Base-by-base conservation (phyloP, 768 basidiomycete species). In the Hypsizygus marmoreus region DNA sequence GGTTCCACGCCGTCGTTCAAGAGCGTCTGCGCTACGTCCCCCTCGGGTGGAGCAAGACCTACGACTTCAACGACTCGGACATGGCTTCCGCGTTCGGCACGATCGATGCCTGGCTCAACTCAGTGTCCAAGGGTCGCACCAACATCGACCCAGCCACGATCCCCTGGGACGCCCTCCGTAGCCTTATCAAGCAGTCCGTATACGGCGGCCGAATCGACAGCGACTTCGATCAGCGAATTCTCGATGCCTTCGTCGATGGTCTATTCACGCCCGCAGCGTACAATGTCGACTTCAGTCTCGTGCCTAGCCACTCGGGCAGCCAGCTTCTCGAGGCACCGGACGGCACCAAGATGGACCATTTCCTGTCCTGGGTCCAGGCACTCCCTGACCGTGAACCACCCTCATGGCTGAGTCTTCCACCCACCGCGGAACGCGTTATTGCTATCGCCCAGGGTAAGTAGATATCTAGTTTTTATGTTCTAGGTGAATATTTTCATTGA, bases 21-120 rank as follows among this genome's bases (percentile, higher is more conserved):
- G 97, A 98, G 66, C 91, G 97, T 50, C 75, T 98, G 10, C 90
- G 95, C 31, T 99, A 97, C 64, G 90, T 86, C 7, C 97, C 97
- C 5, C 72, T 99, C 12, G 95, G 97, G 0, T 99, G 95, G 94
- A 95, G 88, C 64, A 92, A 97, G 69, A 77, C 78, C 0, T 98
- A 98, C 69, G 97, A 98, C 65, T 98, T 98, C 81, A 99, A 99
- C 67, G 95, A 98, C 63, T 97, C 95, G 4, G 97, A 99, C 62
- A 89, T 97, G 80, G 81, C 88, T 12, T 88, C 95, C 9, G 95
- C 95, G 1, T 88, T 92, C 60, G 79, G 77, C 31, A 95, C 91
- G 13, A 97, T 98, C 62, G 95, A 97, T 61, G 76, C 84, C 1
- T 98, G 95, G 93, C 75, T 98, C 40, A 77, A 75, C 40, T 63